Conservation (phyloP, 495 filamentous ascomycete genomes). For the Cercophora sp. region DNA sequence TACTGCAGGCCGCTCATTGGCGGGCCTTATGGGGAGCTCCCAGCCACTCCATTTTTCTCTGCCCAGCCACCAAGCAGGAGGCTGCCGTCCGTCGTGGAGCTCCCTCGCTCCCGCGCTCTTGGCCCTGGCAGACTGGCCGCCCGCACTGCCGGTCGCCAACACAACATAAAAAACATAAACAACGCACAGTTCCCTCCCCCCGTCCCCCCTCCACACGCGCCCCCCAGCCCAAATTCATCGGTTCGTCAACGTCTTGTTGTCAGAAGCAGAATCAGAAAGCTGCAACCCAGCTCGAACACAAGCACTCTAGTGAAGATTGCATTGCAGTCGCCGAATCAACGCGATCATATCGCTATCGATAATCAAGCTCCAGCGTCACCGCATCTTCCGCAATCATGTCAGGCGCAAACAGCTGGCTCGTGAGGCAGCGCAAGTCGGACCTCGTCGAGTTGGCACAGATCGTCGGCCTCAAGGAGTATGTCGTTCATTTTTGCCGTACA, state of each 20-base stretch:
- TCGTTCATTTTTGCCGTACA: conserved; percentile 19
- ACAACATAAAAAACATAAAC: conserved; percentile 13
- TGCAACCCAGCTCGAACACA: not conserved
- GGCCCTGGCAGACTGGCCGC: too few relatives aligned
- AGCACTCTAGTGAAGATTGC: not conserved
- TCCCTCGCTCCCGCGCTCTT: not conserved
- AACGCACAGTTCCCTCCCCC: conserved; percentile 10
- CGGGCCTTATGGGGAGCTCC: not conserved
- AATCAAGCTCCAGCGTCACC: not conserved
- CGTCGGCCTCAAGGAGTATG: conserved; percentile 71
- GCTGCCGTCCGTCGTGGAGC: too few relatives aligned
- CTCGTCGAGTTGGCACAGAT: conserved; percentile 69
- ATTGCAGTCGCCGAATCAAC: conserved; percentile 6
- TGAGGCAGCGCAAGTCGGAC: conserved; percentile 78
- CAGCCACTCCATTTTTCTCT: conserved; percentile 2
- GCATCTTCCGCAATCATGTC: conserved; percentile 30
- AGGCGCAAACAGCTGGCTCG: conserved; percentile 63
- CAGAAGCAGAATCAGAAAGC: conserved; percentile 1
- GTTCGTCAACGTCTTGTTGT: not conserved
- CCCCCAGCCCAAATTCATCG: not conserved
- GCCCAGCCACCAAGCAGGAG: conserved; percentile 6
- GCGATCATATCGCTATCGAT: conserved; percentile 3
- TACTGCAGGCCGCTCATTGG: too few relatives aligned
- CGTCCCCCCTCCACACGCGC: conserved; percentile 9
- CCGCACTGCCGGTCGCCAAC: not conserved